Conservation (phyloP, 2,329 filamentous ascomycete genomes). For the Sporothrix variecibatus region DNA sequence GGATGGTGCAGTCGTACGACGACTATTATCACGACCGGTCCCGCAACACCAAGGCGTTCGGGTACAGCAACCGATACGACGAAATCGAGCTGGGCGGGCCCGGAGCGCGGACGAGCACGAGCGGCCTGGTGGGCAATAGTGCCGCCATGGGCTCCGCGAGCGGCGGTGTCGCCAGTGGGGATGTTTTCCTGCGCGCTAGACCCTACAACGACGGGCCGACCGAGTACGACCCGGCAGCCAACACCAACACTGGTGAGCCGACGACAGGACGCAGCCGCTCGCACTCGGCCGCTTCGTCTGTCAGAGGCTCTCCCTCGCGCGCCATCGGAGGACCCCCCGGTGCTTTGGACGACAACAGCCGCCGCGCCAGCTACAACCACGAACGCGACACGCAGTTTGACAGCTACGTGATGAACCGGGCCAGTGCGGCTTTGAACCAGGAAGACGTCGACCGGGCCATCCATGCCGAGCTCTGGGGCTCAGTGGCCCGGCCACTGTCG, state of each 20-base stretch:
- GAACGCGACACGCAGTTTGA: conserved; percentile 37
- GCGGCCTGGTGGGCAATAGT: not conserved
- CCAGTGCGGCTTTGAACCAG: conserved; percentile 31
- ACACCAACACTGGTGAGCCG: not conserved
- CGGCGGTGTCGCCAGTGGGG: conserved; percentile 28
- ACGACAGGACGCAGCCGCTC: conserved; percentile 30
- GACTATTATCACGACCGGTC: conserved; percentile 56
- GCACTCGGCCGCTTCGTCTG: conserved; percentile 17
- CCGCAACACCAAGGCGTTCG: conserved; percentile 52
- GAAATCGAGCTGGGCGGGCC: conserved; percentile 35
- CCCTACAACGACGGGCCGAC: conserved; percentile 30
- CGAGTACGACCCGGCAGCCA: conserved; percentile 15
- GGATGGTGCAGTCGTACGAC: conserved; percentile 41
- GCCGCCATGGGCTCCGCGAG: conserved; percentile 27
- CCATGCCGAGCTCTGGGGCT: conserved; percentile 39
- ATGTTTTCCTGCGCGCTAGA: conserved; percentile 27
- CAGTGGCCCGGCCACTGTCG: not conserved
- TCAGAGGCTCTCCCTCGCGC: not conserved
- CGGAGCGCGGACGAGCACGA: not conserved
- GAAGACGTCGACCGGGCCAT: conserved; percentile 39
- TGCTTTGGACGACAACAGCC: not conserved
- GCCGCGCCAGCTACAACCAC: conserved; percentile 34
- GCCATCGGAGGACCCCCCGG: not conserved
- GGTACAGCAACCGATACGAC: conserved; percentile 41
- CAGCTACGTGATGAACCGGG: conserved; percentile 30